Evolutionary conservation across 2,329 filamentous ascomycete genomes (phyloP).

Genomic region (Leptosphaerulina australis): DNA sequence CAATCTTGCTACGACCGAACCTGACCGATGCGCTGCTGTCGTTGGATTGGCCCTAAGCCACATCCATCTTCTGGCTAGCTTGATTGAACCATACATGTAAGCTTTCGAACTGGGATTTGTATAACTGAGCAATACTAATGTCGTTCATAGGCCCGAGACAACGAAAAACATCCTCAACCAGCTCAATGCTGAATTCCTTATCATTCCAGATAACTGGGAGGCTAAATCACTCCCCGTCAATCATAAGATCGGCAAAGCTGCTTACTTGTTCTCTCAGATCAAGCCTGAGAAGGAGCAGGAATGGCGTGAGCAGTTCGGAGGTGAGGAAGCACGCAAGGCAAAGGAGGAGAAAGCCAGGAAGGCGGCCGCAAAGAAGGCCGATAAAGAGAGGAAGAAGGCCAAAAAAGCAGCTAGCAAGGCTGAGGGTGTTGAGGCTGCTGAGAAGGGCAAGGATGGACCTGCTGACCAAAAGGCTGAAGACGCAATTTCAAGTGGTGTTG

Average conservation of each 20-base stretch:
- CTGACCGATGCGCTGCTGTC: constrained; percentile 64
- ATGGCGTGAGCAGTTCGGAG: constrained; percentile 79
- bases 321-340: constrained; percentile 68
- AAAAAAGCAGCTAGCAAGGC: constrained; percentile 66
- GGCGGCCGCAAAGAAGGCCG: constrained; percentile 63
- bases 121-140: constrained; percentile 10
- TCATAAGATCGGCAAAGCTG: constrained; percentile 80
- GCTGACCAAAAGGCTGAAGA: constrained; percentile 50
- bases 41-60: constrained; percentile 84
- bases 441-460: constrained; percentile 67
- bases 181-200: constrained; percentile 63
- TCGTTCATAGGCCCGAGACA: constrained; percentile 38
- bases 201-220: constrained; percentile 62
- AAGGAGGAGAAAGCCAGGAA: constrained; percentile 72
- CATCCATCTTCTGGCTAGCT: constrained; percentile 77
- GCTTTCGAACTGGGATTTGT: constrained; percentile 3
- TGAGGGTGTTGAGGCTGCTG: constrained; percentile 79
- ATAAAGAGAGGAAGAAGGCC: constrained; percentile 67
- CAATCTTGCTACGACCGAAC: constrained; percentile 63
- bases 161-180: constrained; percentile 76
- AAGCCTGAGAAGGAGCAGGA: constrained; percentile 80
- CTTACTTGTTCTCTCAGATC: constrained; percentile 82
- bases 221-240: constrained; percentile 59
- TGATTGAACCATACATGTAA: constrained; percentile 80
- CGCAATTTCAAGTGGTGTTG: constrained; percentile 53